phyloP scores from a whole-genome alignment of 352 stramenopile genomes.

The Phytophthora idaei region DNA sequence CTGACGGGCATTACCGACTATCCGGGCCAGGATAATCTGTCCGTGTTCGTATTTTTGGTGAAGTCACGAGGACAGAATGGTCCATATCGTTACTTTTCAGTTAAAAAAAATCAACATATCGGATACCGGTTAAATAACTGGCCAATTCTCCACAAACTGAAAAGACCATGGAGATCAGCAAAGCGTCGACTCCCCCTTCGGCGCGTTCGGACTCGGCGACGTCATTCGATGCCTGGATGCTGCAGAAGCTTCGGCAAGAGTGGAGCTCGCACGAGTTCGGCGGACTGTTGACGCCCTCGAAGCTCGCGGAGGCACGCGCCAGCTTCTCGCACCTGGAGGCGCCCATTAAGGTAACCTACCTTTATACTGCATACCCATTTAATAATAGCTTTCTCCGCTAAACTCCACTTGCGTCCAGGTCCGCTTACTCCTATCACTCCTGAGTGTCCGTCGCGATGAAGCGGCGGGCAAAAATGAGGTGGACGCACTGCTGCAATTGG shows the following conservation, averaged over 20 bases:
- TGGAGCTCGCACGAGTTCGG: conserved; percentile 81
- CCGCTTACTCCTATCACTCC: conserved; percentile 65
- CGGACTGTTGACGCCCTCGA: conserved; percentile 58
- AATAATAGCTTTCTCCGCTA: background rate
- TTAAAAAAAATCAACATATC: background rate
- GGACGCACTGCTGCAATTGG: conserved; percentile 54
- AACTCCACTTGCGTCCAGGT: conserved; percentile 33
- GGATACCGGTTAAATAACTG: background rate
- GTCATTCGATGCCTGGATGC: conserved; percentile 70
- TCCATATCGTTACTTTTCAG: no score
- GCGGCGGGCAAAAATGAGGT: conserved; percentile 50
- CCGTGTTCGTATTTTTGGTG: no score
- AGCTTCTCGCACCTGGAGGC: conserved; percentile 69
- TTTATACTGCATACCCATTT: background rate
- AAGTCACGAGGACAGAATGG: no score
- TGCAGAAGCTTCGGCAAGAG: conserved; percentile 77
- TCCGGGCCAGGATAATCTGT: no score
- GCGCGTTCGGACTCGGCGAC: conserved; percentile 1
- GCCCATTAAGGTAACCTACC: conserved; percentile 62
- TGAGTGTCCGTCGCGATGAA: conserved; percentile 66
- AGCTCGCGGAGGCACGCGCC: conserved; percentile 58
- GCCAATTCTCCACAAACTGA: background rate
- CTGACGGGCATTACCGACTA: no score
- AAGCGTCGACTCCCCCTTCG: conserved; percentile 21
- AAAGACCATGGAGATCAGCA: background rate